Evolutionary conservation across 257 asterid species (phyloP), one percentile per base, ranked within the genome.

Genomic region (Nicotiana attenuata): DNA sequence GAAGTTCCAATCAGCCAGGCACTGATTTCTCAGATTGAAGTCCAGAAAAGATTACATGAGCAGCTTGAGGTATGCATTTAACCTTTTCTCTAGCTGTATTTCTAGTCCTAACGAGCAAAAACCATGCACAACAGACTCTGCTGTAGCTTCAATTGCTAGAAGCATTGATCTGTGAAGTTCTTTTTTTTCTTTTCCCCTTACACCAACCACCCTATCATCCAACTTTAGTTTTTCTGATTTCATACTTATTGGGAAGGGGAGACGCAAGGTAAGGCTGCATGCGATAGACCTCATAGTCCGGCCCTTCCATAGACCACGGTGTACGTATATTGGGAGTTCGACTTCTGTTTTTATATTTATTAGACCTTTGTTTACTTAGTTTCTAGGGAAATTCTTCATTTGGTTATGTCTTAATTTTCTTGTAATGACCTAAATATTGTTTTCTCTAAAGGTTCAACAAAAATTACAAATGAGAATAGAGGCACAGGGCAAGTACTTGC

Each of bases 401-500:
- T 16, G 5, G 20, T 55, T 53, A 13, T 61, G 33, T 24, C 19
- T 64, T 26, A 64, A 64, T 10, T 5, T 64, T 64, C 38, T 64
- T 64, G 38, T 64, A 64, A 26, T 26, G 10, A 64, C 69, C 7
- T 64, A 26, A 26, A 26, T 64, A 26, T 64, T 13, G n/a, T 64
- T 69, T 45, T 24, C 50, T 11, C 53, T 63, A 65, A 92, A 95
- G 99, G 98, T 93, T 80, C 97, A 95, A 83, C 92, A 90, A 94
- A 93, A 88, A 79, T 45, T 95, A 88, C 98, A 92, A 79, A 92
- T 90, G 94, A 90, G 99, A 87, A 92, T 95, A 87, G 99, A 92
- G 87, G 92, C 99, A 7, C 99, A 95, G 82, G 97, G 98, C 79
- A 95, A 89, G 86, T 95, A 95, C 87, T 88, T 95, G 87, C 97